phyloP scores from a whole-genome alignment of 148 eudicot genomes.

The Drosera capensis region DNA sequence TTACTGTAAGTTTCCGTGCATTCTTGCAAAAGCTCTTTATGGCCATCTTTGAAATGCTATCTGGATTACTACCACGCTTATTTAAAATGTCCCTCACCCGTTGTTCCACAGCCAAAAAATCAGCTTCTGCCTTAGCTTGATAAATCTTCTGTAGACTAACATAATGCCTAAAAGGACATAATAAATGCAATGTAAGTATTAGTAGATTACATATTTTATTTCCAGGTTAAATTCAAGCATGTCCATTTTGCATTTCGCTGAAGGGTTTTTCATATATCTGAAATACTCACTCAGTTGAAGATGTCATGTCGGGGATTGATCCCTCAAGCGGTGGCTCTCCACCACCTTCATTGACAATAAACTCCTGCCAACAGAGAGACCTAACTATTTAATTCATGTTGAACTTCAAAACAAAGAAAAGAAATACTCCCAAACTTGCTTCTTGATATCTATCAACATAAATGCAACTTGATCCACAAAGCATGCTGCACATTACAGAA shows the following conservation, averaged over 20 bases:
- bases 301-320: slow-evolving; percentile 96
- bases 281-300: slow-evolving; percentile 78
- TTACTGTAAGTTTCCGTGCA: slow-evolving; percentile 80
- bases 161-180: slow-evolving; percentile 39
- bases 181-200: slow-evolving; percentile 2
- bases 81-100: slow-evolving; percentile 47
- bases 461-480: no score
- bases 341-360: slow-evolving; percentile 71
- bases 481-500: no score
- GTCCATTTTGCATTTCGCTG: no score
- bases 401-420: no score
- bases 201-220: neutral
- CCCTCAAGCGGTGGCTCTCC: slow-evolving; percentile 97
- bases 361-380: no score
- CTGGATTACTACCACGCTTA: slow-evolving; percentile 72
- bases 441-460: no score
- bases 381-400: no score
- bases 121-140: slow-evolving; percentile 96
- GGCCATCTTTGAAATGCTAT: slow-evolving; percentile 45
- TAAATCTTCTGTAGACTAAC: slow-evolving; percentile 81
- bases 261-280: neutral
- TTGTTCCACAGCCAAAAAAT: slow-evolving; percentile 53
- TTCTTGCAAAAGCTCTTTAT: slow-evolving; percentile 86
- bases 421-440: no score
- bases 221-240: no score